Percentiles rank a stretch among this genome's conserved stretches.
These are phyloP conservation scores for Colletotrichum abscissum DNA, from an alignment of 2,329 filamentous ascomycete genomes.

Conservation along the genomic window DNA sequence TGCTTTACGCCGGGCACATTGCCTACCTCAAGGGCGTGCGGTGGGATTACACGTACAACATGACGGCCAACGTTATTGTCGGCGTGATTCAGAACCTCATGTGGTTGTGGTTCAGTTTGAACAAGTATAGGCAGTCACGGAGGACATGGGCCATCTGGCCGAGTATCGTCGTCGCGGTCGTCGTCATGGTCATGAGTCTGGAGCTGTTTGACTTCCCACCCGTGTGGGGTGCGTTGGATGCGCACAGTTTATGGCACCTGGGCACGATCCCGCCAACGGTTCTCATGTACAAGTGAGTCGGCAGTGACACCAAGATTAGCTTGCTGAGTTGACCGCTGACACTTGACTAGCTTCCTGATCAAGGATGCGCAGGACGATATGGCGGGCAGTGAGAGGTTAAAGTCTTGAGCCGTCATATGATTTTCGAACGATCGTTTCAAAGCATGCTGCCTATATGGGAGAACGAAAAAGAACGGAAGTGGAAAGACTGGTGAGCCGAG, in stretches of 20 bases:
- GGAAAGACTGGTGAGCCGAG: not conserved
- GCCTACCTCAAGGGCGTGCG: slow-evolving; percentile 84
- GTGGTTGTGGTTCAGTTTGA: slow-evolving; percentile 87
- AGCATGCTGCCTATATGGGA: not conserved
- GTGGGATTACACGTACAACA: slow-evolving; percentile 99
- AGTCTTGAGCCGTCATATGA: slow-evolving; percentile 63
- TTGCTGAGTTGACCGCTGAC: not conserved
- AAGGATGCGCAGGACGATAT: slow-evolving; percentile 89
- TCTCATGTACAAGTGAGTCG: slow-evolving; percentile 92
- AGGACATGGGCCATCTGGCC: slow-evolving; percentile 89
- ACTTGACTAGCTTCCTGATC: slow-evolving; percentile 77
- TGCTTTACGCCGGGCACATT: slow-evolving; percentile 81
- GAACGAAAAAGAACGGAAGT: not conserved
- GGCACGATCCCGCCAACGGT: slow-evolving; percentile 89
- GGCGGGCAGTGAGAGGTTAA: slow-evolving; percentile 73
- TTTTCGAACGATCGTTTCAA: not conserved
- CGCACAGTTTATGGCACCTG: slow-evolving; percentile 95
- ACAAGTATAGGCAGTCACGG: slow-evolving; percentile 76
- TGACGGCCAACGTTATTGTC: slow-evolving; percentile 89
- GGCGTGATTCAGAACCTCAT: slow-evolving; percentile 84
- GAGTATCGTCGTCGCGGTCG: slow-evolving; percentile 89
- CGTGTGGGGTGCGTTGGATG: slow-evolving; percentile 84
- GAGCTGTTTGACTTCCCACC: slow-evolving; percentile 96
- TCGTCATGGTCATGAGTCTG: slow-evolving; percentile 93
- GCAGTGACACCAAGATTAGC: not conserved